Evolutionary conservation across 306 rosid genomes (phyloP), one percentile per base, ranked within the genome.

Genomic region (Lithocarpus polystachyus): DNA sequence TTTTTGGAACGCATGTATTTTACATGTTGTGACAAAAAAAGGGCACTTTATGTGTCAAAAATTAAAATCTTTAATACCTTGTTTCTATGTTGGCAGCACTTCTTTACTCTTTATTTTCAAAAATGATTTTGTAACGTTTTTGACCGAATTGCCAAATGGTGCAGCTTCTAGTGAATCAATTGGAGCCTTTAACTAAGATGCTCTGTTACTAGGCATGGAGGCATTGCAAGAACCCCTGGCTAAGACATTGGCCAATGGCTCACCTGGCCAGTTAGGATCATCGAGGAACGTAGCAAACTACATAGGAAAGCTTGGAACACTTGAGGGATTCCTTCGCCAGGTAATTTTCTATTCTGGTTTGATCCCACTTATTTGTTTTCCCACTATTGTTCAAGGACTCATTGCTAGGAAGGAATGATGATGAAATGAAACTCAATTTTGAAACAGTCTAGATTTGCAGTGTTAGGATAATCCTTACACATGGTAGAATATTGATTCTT

Each of bases 141-240:
- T 29, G 5, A 29, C 33, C 0, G 5, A 31, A 31, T 31, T 31
- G 33, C 33, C 33, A 31, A 31, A 31, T 71, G 73, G 51, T 86
- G 84, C 90, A 93, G 93, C 95, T 93, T 79, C 93, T 93, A 19
- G 86, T 76, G 79, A 92, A 69, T 86, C 97, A 93, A 77, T 88
- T 93, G 91, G 98, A 93, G 88, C 98, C 98, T 8, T 77, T 93
- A 77, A 82, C 98, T 1, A 95, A 93, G 98, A 93, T 74, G 98
- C 98, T 67, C 86, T 93, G 59, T 93, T 95, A 23, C 97, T 90
- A 82, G 98, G 98, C 82, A 93, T 93, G 98, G 98, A 93, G 73
- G 95, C 97, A 43, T 81, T 93, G 90, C 98, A 93, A 92, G 95
- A 93, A 85, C 89, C 97, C 67, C 86, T 93, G 22, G 90, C 97